Percentiles rank a stretch among this genome's conserved stretches.
phyloP scores from a whole-genome alignment of 2,329 filamentous ascomycete species.

The Aureobasidium sp. region DNA sequence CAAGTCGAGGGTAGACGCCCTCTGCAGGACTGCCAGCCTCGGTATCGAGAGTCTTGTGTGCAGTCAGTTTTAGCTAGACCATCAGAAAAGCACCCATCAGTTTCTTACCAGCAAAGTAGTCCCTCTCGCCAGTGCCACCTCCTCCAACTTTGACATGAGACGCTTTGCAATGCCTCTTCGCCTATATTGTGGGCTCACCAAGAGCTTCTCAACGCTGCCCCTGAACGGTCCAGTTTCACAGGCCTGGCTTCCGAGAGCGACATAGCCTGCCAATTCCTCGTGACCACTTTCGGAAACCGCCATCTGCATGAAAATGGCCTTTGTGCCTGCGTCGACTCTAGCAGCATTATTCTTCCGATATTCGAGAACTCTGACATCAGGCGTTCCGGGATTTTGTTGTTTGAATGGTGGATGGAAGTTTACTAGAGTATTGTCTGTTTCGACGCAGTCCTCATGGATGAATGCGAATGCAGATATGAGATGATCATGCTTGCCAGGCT shows the following conservation, averaged over 20 bases:
- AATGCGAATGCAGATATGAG: slow-evolving; percentile 50
- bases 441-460: slow-evolving; percentile 53
- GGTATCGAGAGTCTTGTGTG: slow-evolving; percentile 43
- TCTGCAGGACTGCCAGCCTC: slow-evolving; percentile 47
- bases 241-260: slow-evolving; percentile 45
- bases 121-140: slow-evolving; percentile 42
- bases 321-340: slow-evolving; percentile 38
- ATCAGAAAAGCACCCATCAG: neutral
- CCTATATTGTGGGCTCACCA: slow-evolving; percentile 47
- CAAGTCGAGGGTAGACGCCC: slow-evolving; percentile 46
- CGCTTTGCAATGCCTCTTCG: slow-evolving; percentile 44
- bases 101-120: slow-evolving; percentile 47
- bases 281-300: slow-evolving; percentile 7
- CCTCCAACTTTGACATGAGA: slow-evolving; percentile 49
- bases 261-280: slow-evolving; percentile 47
- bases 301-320: slow-evolving; percentile 40
- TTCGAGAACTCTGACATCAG: slow-evolving; percentile 38
- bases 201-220: slow-evolving; percentile 49
- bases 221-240: slow-evolving; percentile 51
- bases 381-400: slow-evolving; percentile 33
- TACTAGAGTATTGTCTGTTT: slow-evolving; percentile 47
- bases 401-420: slow-evolving; percentile 51
- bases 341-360: slow-evolving; percentile 50
- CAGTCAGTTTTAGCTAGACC: slow-evolving; percentile 14
- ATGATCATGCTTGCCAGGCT: slow-evolving; percentile 35